Conservation (phyloP, 2,329 filamentous ascomycete species). For the Zymoseptoria pseudotritici region DNA sequence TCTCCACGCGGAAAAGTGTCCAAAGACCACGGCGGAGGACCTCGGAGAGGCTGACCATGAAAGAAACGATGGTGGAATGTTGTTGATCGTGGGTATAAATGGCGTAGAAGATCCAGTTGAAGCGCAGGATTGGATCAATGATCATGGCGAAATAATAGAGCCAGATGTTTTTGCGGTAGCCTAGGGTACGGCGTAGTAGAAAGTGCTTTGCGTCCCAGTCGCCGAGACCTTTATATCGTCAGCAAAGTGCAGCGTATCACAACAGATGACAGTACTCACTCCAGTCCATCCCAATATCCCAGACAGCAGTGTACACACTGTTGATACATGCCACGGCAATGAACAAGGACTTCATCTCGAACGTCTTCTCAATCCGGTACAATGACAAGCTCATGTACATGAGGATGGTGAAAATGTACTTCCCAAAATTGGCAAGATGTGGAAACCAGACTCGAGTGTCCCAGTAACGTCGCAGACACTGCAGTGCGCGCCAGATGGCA, state of each 20-base stretch:
- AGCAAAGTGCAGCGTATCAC: neutral
- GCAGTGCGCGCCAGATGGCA: conserved; percentile 80
- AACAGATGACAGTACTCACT: conserved; percentile 1
- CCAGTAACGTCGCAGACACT: conserved; percentile 81
- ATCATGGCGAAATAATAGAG: conserved; percentile 81
- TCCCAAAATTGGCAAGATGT: conserved; percentile 84
- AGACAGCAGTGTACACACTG: conserved; percentile 73
- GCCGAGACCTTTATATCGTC: conserved; percentile 45
- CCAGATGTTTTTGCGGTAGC: conserved; percentile 65
- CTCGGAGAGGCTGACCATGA: conserved; percentile 70
- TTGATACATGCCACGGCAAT: conserved; percentile 77
- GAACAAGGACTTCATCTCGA: conserved; percentile 60
- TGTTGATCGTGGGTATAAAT: conserved; percentile 74
- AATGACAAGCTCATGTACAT: conserved; percentile 72
- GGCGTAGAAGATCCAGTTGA: conserved; percentile 90
- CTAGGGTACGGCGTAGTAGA: conserved; percentile 64
- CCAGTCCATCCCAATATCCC: conserved; percentile 97
- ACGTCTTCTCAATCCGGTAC: conserved; percentile 62
- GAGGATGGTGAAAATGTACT: conserved; percentile 79
- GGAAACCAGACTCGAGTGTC: conserved; percentile 86
- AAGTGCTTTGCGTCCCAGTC: conserved; percentile 61
- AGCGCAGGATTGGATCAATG: conserved; percentile 76
- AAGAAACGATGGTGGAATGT: conserved; percentile 75
- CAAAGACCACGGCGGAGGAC: conserved; percentile 81
- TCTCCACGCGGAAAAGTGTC: conserved; percentile 90